Evolutionary conservation across 2,329 filamentous ascomycete genomes (phyloP).

Genomic region (Scolecobasidium constrictum): DNA sequence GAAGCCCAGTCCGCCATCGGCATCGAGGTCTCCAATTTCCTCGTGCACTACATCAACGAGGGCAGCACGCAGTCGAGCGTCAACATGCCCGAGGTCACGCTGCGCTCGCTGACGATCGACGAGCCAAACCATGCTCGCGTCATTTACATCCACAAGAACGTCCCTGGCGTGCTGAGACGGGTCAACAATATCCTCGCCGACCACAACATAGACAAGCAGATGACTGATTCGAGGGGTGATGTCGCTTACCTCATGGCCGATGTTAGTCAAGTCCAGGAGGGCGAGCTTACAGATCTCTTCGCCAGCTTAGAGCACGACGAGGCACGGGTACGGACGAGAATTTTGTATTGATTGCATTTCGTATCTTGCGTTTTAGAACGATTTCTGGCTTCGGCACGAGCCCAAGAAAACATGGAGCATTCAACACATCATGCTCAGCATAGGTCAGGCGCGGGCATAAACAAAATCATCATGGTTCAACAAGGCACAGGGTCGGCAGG

Average conservation of each 20-base stretch:
- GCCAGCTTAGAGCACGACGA: conserved; percentile 65
- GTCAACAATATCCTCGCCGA: conserved; percentile 92
- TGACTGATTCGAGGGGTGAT: conserved; percentile 88
- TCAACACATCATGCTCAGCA: too few relatives aligned
- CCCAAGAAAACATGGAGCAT: too few relatives aligned
- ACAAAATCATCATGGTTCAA: too few relatives aligned
- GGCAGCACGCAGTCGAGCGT: conserved; percentile 84
- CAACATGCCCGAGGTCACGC: conserved; percentile 89
- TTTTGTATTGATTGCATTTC: conserved; percentile 1
- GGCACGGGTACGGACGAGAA: conserved; percentile 5
- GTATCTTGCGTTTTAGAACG: neutral
- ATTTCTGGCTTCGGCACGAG: too few relatives aligned
- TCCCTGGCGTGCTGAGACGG: conserved; percentile 79
- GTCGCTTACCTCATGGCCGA: conserved; percentile 97
- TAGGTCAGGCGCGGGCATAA: too few relatives aligned
- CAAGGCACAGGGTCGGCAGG: too few relatives aligned
- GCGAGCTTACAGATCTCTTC: conserved; percentile 77
- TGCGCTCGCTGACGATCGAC: conserved; percentile 82
- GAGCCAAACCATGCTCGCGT: conserved; percentile 84
- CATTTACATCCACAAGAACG: conserved; percentile 94
- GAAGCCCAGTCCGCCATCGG: conserved; percentile 96
- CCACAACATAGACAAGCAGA: conserved; percentile 99
- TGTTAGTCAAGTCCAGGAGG: conserved; percentile 72
- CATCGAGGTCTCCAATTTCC: conserved; percentile 76
- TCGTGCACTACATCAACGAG: conserved; percentile 93